Evolutionary conservation across 2,329 filamentous ascomycete genomes (phyloP), one percentile per base, ranked within the genome.

Genomic region (Colletotrichum phormii): DNA sequence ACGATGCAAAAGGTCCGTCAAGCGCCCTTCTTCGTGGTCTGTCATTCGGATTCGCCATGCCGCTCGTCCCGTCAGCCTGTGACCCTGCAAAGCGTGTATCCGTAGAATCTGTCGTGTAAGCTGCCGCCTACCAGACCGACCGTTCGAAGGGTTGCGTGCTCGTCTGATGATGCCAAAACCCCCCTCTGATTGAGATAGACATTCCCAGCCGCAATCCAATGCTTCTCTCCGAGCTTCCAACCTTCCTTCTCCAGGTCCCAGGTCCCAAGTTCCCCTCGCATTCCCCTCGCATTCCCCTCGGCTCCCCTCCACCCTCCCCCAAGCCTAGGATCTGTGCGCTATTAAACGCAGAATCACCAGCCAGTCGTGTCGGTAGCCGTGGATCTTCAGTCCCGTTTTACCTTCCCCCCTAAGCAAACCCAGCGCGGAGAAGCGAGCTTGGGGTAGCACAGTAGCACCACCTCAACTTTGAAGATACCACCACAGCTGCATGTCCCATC

Each of bases 141-240:
- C 26, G 26, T 13, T n/a, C 15, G 18, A 49, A n/a, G 15, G 65
- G 24, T 55, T 70, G 46, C 29, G 13, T 59, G 26, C 60, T 72
- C 70, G 60, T 72, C 70, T 60, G 70, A 72, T 64, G 33, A 35
- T 57, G 22, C 24, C 11, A 18, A 3, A 29, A 24, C n/a, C 61
- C 22, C 61, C n/a, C 61, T 15, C 61, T 64, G 29, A 8, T n/a
- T 29, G 5, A 55, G n/a, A 29, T 9, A 24, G 51, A 26, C 26
- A 11, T 18, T 4, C 51, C 22, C 11, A 54, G 51, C 51, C n/a
- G 2, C 42, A 24, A 3, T 54, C 22, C 15, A 49, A 49, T 49
- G 15, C 42, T 49, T 29, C 22, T 15, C 13, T 12, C 22, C 49
- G 24, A 29, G 26, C 7, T 64, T 51, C 26, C 42, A 51, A 62